Percentiles rank a stretch among this genome's conserved stretches.
Evolutionary conservation across 768 basidiomycete genomes (phyloP).

Genomic region (Suillus brevipes): DNA sequence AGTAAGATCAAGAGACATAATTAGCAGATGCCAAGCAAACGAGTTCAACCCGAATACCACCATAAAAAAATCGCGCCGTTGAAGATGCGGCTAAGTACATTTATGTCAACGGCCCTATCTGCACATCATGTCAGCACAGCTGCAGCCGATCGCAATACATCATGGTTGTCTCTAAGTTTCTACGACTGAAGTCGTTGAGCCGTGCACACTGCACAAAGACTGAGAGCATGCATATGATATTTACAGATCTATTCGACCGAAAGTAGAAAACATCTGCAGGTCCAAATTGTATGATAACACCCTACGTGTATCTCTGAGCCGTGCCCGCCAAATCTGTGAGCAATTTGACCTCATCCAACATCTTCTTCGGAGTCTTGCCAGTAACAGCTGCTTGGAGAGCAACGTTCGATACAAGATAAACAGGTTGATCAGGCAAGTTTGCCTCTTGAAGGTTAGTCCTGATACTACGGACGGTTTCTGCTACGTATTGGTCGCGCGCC

Average conservation of each 20-base stretch:
- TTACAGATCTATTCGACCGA: background rate
- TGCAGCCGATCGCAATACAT: too few relatives aligned
- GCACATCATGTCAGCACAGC: too few relatives aligned
- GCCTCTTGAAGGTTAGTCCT: constrained; percentile 13
- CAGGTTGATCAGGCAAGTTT: constrained; percentile 16
- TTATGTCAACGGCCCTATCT: too few relatives aligned
- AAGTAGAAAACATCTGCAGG: background rate
- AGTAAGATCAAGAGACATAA: too few relatives aligned
- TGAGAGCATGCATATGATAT: too few relatives aligned
- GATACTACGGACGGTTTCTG: constrained; percentile 12
- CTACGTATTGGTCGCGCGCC: constrained; percentile 12
- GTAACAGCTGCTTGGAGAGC: constrained; percentile 9
- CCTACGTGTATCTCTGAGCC: background rate
- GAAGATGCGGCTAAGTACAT: too few relatives aligned
- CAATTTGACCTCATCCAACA: constrained; percentile 7
- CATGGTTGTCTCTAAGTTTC: too few relatives aligned
- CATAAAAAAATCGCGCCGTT: too few relatives aligned
- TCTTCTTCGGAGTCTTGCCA: constrained; percentile 1
- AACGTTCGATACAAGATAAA: constrained; percentile 19
- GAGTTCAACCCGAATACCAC: too few relatives aligned
- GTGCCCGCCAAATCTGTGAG: constrained; percentile 10
- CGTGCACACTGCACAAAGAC: too few relatives aligned
- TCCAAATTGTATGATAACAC: background rate
- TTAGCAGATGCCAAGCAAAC: too few relatives aligned
- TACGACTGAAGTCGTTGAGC: too few relatives aligned